Base-by-base conservation (phyloP, 441 rosid species). In the Viola pubescens region DNA sequence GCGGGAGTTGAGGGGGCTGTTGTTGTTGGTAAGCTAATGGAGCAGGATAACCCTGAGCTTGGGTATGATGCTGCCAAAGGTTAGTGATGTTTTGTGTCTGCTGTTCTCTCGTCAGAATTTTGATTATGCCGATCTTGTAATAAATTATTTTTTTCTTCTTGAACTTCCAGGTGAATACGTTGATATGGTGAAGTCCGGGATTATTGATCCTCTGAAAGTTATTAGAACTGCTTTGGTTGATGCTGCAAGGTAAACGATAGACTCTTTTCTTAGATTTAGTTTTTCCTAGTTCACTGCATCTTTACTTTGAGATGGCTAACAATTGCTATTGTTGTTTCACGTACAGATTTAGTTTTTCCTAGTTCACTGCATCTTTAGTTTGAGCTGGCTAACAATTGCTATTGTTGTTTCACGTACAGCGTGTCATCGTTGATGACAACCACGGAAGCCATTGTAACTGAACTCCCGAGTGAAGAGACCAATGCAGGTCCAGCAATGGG, bases 41-140 rank as follows among this genome's bases (percentile, higher is more conserved):
- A 90, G 64, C 97, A 90, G 66, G 95, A 90, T 53, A 73, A 82
- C 57, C 59, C 80, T 5, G 94, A 90, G 55, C 87, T 87, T 6
- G 95, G 95, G 9, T 90, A 90, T 46, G 97, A 87, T 73, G 97
- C 97, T 0, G 95, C 97, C 49, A 88, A 82, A 80, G 94, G 95
- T 87, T 3, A 62, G 80, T 56, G 64, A 44, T 38, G 54, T 7
- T 7, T 59, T 5, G n/a, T 8, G 14, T 14, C 37, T 11, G 8
- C 5, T 4, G 5, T 34, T 26, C 26, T 9, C 5, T 12, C 40
- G 16, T 26, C 8, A 1, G 3, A 12, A 7, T 6, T 6, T 42
- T 26, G 42, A 7, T 14, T 26, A 4, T 19, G 16, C 8, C 14
- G 5, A 11, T 8, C 45, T n/a, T 48, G n/a, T 14, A 11, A 42